Conservation (phyloP, 2,329 filamentous ascomycete species). For the Cucurbitaria berberidis region DNA sequence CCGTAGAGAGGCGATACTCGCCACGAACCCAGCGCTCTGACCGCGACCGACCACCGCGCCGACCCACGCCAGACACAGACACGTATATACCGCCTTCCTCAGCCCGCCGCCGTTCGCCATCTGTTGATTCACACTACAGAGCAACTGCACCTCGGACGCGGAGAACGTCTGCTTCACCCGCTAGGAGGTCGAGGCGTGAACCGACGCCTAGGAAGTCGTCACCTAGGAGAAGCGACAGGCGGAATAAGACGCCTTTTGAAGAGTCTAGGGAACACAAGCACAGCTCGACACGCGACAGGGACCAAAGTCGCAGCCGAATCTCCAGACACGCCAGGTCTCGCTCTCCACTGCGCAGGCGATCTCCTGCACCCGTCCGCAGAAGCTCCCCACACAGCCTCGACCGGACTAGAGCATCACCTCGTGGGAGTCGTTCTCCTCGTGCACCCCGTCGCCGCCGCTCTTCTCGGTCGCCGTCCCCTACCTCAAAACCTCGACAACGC, state of each 20-base stretch:
- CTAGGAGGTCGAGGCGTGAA: conserved; percentile 38
- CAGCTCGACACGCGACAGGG: conserved; percentile 21
- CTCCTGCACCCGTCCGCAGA: conserved; percentile 32
- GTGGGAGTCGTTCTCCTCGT: conserved; percentile 34
- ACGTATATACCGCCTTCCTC: conserved; percentile 40
- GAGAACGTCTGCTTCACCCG: conserved; percentile 41
- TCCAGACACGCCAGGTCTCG: conserved; percentile 38
- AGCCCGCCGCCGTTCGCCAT: conserved; percentile 50
- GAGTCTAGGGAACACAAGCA: conserved; percentile 29
- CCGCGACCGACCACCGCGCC: conserved; percentile 40
- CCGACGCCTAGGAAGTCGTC: conserved; percentile 38
- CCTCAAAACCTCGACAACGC: conserved; percentile 18
- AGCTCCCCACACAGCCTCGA: conserved; percentile 30
- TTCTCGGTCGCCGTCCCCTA: conserved; percentile 37
- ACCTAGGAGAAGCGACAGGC: conserved; percentile 35
- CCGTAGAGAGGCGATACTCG: conserved; percentile 39
- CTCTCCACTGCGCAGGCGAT: conserved; percentile 39
- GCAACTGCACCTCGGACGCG: conserved; percentile 37
- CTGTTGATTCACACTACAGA: conserved; percentile 48
- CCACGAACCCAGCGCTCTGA: conserved; percentile 38
- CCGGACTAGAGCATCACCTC: conserved; percentile 24
- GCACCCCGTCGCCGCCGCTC: conserved; percentile 30
- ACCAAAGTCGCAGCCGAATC: conserved; percentile 36
- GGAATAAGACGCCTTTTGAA: conserved; percentile 30
- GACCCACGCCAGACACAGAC: conserved; percentile 46